Conservation (phyloP, 495 filamentous ascomycete genomes). For the Viridothelium virens region DNA sequence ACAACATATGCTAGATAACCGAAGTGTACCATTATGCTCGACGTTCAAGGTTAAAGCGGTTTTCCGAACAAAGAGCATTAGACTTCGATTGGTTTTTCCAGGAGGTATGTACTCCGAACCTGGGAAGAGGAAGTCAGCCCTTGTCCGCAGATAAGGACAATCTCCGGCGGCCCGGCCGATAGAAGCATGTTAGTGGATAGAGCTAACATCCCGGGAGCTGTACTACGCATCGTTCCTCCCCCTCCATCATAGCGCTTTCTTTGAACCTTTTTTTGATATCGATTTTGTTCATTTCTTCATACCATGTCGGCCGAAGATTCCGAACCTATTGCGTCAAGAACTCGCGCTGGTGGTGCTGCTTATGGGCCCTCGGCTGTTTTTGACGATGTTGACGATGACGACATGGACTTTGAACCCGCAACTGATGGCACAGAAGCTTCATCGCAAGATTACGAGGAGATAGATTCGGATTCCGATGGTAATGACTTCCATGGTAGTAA, state of each 20-base stretch:
- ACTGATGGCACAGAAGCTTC: conserved; percentile 34
- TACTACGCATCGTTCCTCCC: not conserved
- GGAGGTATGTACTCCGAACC: not conserved
- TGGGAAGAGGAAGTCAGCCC: not conserved
- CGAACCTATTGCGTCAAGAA: not conserved
- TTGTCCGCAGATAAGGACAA: conserved; percentile 8
- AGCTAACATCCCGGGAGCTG: not conserved
- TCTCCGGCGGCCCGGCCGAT: not conserved
- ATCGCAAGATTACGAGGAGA: not conserved
- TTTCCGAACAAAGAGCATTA: no score
- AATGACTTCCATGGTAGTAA: conserved; percentile 10
- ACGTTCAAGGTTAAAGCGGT: no score
- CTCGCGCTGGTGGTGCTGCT: not conserved
- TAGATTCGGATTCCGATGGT: conserved; percentile 8
- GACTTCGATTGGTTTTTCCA: no score
- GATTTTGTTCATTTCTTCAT: not conserved
- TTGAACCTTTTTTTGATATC: not conserved
- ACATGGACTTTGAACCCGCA: conserved; percentile 40
- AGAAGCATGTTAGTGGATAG: not conserved
- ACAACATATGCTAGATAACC: no score
- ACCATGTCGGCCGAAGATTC: not conserved
- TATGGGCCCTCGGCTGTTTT: not conserved
- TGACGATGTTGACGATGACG: conserved; percentile 43
- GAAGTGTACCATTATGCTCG: no score
- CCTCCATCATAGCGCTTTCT: not conserved